phyloP scores from a whole-genome alignment of 2,329 filamentous ascomycete genomes.

The Colletotrichum lupini region DNA sequence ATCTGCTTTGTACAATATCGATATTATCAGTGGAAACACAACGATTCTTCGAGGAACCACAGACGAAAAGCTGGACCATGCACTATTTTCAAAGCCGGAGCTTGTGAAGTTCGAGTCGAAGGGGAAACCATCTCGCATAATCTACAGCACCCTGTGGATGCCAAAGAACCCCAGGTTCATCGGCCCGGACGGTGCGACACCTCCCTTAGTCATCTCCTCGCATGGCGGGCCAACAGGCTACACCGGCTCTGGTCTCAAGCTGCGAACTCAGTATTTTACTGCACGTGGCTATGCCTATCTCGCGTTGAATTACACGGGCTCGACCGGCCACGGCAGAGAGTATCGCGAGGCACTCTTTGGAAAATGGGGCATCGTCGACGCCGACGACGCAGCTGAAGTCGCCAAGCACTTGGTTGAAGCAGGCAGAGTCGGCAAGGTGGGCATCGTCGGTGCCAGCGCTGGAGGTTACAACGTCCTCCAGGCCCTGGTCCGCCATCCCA shows the following conservation, averaged over 20 bases:
- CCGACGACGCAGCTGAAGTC: slow-evolving; percentile 60
- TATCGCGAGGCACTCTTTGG: slow-evolving; percentile 62
- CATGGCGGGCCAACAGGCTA: slow-evolving; percentile 65
- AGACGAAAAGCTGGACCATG: slow-evolving; percentile 42
- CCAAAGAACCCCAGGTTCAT: slow-evolving; percentile 58
- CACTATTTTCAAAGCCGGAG: slow-evolving; percentile 51
- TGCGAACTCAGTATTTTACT: slow-evolving; percentile 63
- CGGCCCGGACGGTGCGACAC: slow-evolving; percentile 49
- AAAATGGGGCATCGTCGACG: slow-evolving; percentile 62
- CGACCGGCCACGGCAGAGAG: slow-evolving; percentile 59
- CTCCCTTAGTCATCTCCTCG: slow-evolving; percentile 60
- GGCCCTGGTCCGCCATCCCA: slow-evolving; percentile 56
- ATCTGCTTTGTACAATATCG: slow-evolving; percentile 48
- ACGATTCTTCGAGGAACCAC: slow-evolving; percentile 47
- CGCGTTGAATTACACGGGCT: slow-evolving; percentile 64
- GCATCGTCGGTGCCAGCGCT: slow-evolving; percentile 62
- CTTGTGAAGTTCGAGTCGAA: slow-evolving; percentile 45
- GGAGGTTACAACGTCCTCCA: slow-evolving; percentile 66
- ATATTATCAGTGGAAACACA: slow-evolving; percentile 39
- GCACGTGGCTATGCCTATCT: slow-evolving; percentile 64
- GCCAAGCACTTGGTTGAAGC: slow-evolving; percentile 53
- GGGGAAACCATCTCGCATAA: slow-evolving; percentile 41
- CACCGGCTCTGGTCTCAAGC: slow-evolving; percentile 53
- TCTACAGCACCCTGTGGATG: slow-evolving; percentile 60
- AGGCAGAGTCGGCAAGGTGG: slow-evolving; percentile 52